These are phyloP conservation scores for Synchytrium microbalum DNA, from an alignment of 371 early-diverging fungal species.

Conservation along the genomic window DNA sequence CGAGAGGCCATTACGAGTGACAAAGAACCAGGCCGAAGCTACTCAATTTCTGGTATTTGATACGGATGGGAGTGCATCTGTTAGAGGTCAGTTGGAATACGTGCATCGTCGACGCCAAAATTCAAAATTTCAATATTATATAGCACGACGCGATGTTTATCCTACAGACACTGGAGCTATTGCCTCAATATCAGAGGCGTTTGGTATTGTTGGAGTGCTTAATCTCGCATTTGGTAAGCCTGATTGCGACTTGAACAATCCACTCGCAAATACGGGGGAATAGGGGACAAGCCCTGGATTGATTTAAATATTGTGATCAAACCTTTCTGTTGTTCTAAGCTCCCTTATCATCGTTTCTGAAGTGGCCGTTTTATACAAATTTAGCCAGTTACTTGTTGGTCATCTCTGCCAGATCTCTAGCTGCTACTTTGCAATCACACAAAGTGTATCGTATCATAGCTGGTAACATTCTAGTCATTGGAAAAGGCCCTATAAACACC, in stretches of 20 bases:
- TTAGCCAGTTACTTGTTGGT: conserved; percentile 30
- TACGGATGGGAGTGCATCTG: background rate
- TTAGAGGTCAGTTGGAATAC: background rate
- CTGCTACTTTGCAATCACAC: conserved; percentile 39
- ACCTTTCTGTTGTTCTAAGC: background rate
- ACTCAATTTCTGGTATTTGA: background rate
- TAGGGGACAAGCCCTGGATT: background rate
- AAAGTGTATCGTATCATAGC: conserved; percentile 39
- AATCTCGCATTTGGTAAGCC: conserved; percentile 19
- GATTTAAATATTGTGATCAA: background rate
- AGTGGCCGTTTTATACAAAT: background rate
- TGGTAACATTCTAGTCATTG: conserved; percentile 27
- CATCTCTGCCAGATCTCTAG: conserved; percentile 29
- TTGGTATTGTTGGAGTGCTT: conserved; percentile 26
- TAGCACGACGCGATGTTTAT: background rate
- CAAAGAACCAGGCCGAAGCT: background rate
- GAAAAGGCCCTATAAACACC: background rate
- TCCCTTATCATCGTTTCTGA: background rate
- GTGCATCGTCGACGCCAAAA: background rate
- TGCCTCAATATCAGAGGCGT: conserved; percentile 12
- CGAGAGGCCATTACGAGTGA: background rate
- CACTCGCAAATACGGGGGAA: background rate
- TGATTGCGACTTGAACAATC: background rate
- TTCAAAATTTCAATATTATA: background rate
- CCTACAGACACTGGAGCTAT: conserved; percentile 2